Conservation (phyloP, 768 basidiomycete genomes). For the Calvatia gigantea region DNA sequence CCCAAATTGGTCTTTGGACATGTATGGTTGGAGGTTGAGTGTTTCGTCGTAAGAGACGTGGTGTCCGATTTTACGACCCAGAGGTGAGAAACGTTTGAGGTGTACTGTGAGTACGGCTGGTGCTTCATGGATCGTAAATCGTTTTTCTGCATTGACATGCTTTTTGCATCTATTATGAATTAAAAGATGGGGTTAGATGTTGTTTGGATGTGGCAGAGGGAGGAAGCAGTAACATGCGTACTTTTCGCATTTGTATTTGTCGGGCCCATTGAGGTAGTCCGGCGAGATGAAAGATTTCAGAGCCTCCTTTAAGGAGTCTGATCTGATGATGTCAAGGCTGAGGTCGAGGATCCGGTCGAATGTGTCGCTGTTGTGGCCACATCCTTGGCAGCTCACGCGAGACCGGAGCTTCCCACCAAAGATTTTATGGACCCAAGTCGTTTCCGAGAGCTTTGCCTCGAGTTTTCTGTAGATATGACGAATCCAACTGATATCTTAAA, state of each 20-base stretch:
- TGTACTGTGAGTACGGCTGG: constrained; percentile 89
- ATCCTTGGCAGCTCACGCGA: constrained; percentile 80
- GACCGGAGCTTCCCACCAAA: constrained; percentile 93
- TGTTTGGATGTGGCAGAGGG: background rate
- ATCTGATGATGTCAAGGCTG: constrained; percentile 80
- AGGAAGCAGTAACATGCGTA: constrained; percentile 36
- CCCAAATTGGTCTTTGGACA: constrained; percentile 78
- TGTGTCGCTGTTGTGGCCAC: constrained; percentile 88
- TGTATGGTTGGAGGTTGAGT: constrained; percentile 68
- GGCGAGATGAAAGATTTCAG: constrained; percentile 76
- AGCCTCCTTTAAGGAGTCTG: constrained; percentile 62
- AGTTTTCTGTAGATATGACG: constrained; percentile 48
- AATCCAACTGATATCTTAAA: constrained; percentile 6
- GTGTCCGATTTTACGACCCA: constrained; percentile 83
- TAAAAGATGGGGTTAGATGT: background rate
- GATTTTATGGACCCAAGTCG: constrained; percentile 91
- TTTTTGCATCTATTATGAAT: constrained; percentile 74
- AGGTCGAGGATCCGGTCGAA: constrained; percentile 94
- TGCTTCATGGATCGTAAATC: constrained; percentile 84
- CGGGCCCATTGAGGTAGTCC: constrained; percentile 82
- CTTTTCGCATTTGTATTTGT: constrained; percentile 99
- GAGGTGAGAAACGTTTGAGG: constrained; percentile 90
- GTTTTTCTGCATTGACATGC: constrained; percentile 85
- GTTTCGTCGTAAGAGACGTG: constrained; percentile 74
- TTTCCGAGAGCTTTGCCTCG: constrained; percentile 69